A percentile compares a stretch with the other conserved stretches of the same genome.
Conservation (phyloP, 2,329 filamentous ascomycete species). For the Elsinoe necatrix region DNA sequence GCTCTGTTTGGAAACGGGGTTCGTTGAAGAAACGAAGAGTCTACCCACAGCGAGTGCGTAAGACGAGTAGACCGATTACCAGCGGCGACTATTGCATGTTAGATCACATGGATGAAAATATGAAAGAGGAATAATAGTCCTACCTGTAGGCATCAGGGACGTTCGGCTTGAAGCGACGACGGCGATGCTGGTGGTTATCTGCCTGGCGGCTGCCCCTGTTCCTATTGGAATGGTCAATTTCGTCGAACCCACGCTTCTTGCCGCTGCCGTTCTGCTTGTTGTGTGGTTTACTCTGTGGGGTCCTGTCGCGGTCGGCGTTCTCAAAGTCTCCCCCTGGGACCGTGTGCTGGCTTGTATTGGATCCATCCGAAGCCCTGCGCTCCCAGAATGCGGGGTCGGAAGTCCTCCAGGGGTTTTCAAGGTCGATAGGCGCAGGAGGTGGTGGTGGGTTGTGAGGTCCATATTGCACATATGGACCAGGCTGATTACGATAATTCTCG, state of each 20-base stretch:
- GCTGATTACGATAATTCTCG: neutral
- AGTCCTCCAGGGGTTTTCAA: constrained; percentile 18
- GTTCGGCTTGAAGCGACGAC: constrained; percentile 13
- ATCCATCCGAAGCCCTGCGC: constrained; percentile 15
- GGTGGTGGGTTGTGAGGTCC: constrained; percentile 17
- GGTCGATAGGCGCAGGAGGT: constrained; percentile 18
- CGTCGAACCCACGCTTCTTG: constrained; percentile 22
- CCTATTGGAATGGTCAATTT: constrained; percentile 17
- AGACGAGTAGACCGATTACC: neutral
- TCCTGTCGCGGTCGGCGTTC: constrained; percentile 18
- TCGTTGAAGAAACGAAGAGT: constrained; percentile 9
- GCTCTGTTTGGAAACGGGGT: neutral
- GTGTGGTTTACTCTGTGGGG: neutral
- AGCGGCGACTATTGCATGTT: neutral
- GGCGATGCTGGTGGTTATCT: constrained; percentile 16
- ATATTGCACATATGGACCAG: neutral
- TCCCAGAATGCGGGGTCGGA: constrained; percentile 17
- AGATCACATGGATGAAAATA: no score
- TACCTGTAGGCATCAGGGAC: constrained; percentile 20
- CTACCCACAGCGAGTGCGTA: neutral
- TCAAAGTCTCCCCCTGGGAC: constrained; percentile 22
- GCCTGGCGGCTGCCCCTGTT: constrained; percentile 17
- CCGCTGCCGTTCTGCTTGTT: constrained; percentile 15
- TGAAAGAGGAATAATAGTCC: neutral
- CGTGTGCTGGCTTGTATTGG: constrained; percentile 21